phyloP scores from a whole-genome alignment of 768 basidiomycete species.

The Suillus bovinus region DNA sequence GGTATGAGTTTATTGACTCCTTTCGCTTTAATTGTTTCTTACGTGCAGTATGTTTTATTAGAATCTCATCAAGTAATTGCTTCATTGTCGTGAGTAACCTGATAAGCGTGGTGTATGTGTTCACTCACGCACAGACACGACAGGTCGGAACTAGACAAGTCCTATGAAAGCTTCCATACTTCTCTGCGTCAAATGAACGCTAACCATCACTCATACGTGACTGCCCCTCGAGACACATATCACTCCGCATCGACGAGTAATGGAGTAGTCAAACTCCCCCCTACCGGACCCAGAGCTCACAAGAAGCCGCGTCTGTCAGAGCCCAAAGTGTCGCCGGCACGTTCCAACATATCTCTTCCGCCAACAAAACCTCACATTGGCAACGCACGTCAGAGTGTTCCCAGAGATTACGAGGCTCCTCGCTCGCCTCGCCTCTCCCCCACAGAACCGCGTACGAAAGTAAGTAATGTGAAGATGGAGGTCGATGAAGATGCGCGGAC shows the following conservation, averaged over 20 bases:
- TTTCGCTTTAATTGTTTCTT: constrained; percentile 5
- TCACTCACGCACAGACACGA: constrained; percentile 17
- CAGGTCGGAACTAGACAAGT: constrained; percentile 78
- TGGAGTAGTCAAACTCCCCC: constrained; percentile 52
- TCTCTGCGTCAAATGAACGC: constrained; percentile 44
- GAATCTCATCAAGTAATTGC: constrained; percentile 78
- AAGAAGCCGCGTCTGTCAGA: constrained; percentile 80
- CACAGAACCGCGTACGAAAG: constrained; percentile 29
- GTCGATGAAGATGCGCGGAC: constrained; percentile 53
- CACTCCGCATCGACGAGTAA: constrained; percentile 34
- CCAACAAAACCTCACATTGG: constrained; percentile 21
- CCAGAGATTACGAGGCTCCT: constrained; percentile 23
- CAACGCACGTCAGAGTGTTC: constrained; percentile 15
- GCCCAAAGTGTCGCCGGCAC: constrained; percentile 35
- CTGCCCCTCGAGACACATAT: constrained; percentile 45
- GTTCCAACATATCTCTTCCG: constrained; percentile 32
- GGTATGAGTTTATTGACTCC: constrained; percentile 43
- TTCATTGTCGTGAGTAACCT: constrained; percentile 62
- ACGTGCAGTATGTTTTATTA: constrained; percentile 30
- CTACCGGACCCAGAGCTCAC: constrained; percentile 78
- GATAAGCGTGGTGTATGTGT: constrained; percentile 10
- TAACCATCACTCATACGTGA: constrained; percentile 43
- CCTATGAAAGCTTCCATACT: constrained; percentile 60
- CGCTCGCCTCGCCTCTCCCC: constrained; percentile 30
- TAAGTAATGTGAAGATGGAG: constrained; percentile 47